Evolutionary conservation across 495 filamentous ascomycete species (phyloP), one percentile per base, ranked within the genome.

Genomic region (Podospora conica): DNA sequence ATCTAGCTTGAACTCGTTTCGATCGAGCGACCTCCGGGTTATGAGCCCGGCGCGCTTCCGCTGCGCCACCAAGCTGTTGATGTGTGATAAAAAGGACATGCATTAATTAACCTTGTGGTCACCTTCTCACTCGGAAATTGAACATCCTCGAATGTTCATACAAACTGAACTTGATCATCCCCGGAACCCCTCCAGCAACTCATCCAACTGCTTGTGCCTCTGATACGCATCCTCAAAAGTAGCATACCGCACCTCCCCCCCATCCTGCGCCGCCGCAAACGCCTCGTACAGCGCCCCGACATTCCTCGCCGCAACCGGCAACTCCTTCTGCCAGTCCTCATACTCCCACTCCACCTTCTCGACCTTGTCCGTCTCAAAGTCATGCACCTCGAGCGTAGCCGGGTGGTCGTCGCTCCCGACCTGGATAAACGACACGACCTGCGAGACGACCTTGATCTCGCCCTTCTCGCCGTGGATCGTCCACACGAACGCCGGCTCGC

Each of bases 391-490:
- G 9, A 87, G 74, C 15, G 74, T 75, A 11, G 75, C 67, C 21
- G 75, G 71, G 1, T 75, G 71, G 0, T 70, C 65, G 23, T 70
- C 73, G 9, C 66, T 65, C 6, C 76, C 71, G 10, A 78, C 75
- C 31, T 81, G 74, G n/a, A 84, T 21, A 9, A 76, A 76, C 1
- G 74, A 65, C 1, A 69, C 68, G 11, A 54, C 64, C 0, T 63
- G 57, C 1, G 76, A 76, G 1, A 78, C 75, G 21, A 88, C 70
- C 22, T 78, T 74, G 20, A 88, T 80, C 72, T 87, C 83, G 6
- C 85, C 86, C 67, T 80, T 82, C 25, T 81, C 77, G 58, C 85
- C 84, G 31, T 79, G 76, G 55, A 89, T 84, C 0, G 70, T 75
- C 87, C 86, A 88, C 20, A 78, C 67, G 15, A 86, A 75, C 1